Evolutionary conservation across 257 asterid species (phyloP).

Genomic region (Solanum megistacrolobum): DNA sequence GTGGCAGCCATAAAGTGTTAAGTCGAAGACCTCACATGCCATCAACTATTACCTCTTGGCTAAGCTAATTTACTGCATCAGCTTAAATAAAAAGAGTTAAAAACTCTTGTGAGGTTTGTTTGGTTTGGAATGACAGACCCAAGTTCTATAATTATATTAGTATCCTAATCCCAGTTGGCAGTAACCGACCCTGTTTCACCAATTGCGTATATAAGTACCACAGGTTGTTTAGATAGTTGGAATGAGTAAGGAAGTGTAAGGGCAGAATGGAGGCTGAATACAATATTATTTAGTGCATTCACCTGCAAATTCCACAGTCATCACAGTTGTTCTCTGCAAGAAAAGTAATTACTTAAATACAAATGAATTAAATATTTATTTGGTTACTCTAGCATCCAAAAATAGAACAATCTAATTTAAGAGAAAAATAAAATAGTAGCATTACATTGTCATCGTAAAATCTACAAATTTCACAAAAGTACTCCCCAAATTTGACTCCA

Average conservation of each 20-base stretch:
- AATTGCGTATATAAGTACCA: constrained; percentile 6
- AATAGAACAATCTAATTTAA: not conserved
- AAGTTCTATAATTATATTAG: not conserved
- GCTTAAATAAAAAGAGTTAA: not conserved
- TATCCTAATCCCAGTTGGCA: too few species aligned
- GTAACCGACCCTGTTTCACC: constrained; percentile 56
- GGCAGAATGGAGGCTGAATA: not conserved
- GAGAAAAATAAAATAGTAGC: constrained; percentile 1
- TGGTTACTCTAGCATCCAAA: not conserved
- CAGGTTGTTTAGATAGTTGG: not conserved
- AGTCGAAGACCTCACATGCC: not conserved
- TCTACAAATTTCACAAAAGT: constrained; percentile 72
- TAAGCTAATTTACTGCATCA: not conserved
- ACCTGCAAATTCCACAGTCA: constrained; percentile 98
- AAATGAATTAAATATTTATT: not conserved
- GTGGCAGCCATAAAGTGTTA: not conserved
- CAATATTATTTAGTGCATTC: constrained; percentile 7
- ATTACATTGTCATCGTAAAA: constrained; percentile 84
- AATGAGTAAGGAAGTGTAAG: not conserved
- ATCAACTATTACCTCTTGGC: too few species aligned
- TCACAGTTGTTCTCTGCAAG: constrained; percentile 51
- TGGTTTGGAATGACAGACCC: not conserved
- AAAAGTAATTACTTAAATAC: constrained; percentile 11
- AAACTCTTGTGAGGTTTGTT: not conserved
- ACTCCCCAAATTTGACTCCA: constrained; percentile 78